Percentiles rank a stretch among this genome's conserved stretches.
phyloP scores from a whole-genome alignment of 139 green algal genomes.

The Chlamydomonas sp. region DNA sequence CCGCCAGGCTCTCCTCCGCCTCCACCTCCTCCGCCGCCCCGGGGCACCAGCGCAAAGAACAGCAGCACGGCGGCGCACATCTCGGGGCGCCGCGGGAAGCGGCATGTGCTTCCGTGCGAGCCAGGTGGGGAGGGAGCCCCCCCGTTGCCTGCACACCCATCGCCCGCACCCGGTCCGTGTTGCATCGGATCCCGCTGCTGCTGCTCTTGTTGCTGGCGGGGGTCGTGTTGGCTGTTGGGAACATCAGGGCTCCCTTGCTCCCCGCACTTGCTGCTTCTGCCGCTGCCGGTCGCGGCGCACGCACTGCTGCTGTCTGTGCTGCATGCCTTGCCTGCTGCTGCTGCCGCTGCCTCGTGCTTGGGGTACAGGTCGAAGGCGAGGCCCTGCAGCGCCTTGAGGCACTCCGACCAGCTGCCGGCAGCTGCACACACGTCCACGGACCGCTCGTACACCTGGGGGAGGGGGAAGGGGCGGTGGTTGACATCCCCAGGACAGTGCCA shows the following conservation, averaged over 20 bases:
- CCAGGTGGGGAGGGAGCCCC: no score
- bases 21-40: neutral
- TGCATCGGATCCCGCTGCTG: neutral
- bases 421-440: conserved; percentile 23
- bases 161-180: no score
- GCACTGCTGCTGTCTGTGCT: neutral
- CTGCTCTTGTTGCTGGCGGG: neutral
- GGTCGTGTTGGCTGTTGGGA: neutral
- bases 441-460: conserved; percentile 21
- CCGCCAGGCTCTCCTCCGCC: neutral
- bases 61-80: conserved; percentile 6
- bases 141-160: no score
- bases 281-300: neutral
- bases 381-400: conserved; percentile 2
- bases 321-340: neutral
- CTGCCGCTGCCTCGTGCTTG: neutral
- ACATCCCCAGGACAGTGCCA: no score
- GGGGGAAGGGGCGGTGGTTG: neutral
- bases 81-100: neutral
- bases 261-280: neutral
- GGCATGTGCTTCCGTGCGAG: no score
- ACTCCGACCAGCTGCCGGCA: conserved; percentile 17
- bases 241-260: neutral
- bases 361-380: neutral
- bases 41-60: neutral